These are phyloP conservation scores for Monosporozyma yasuniensis DNA, from an alignment of 805 yeast species.

Conservation along the genomic window DNA sequence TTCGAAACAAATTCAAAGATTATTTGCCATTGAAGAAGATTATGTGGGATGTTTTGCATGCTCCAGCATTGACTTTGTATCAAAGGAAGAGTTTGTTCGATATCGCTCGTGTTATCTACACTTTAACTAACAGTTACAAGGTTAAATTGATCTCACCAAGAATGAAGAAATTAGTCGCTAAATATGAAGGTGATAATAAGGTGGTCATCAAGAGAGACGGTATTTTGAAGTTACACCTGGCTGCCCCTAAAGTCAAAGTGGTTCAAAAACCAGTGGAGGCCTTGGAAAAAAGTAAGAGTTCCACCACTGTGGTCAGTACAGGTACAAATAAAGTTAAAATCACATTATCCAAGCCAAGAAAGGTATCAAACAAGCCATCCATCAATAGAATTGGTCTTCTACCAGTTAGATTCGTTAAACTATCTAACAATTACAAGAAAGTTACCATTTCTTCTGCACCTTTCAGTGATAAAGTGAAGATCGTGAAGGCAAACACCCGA, in stretches of 20 bases:
- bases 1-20: conserved; percentile 25
- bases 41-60: conserved; percentile 63
- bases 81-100: conserved; percentile 58
- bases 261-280: conserved; percentile 6
- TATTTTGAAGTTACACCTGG: conserved; percentile 22
- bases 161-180: conserved; percentile 57
- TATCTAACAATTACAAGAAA: conserved; percentile 29
- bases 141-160: conserved; percentile 62
- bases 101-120: conserved; percentile 55
- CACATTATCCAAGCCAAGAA: conserved; percentile 6
- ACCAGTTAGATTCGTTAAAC: conserved; percentile 37
- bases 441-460: conserved; percentile 38
- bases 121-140: conserved; percentile 48
- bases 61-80: conserved; percentile 48
- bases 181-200: conserved; percentile 41
- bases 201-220: conserved; percentile 54
- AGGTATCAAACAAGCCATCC: conserved; percentile 4
- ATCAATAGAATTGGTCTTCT: conserved; percentile 23
- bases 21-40: conserved; percentile 48
- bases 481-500: conserved; percentile 23
- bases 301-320: background rate
- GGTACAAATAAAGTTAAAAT: conserved; percentile 12
- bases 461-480: conserved; percentile 24
- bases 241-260: conserved; percentile 16
- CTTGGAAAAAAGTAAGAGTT: background rate